These are phyloP conservation scores for Aspergillus conjunctus DNA, from an alignment of 495 filamentous ascomycete genomes.

Conservation along the genomic window DNA sequence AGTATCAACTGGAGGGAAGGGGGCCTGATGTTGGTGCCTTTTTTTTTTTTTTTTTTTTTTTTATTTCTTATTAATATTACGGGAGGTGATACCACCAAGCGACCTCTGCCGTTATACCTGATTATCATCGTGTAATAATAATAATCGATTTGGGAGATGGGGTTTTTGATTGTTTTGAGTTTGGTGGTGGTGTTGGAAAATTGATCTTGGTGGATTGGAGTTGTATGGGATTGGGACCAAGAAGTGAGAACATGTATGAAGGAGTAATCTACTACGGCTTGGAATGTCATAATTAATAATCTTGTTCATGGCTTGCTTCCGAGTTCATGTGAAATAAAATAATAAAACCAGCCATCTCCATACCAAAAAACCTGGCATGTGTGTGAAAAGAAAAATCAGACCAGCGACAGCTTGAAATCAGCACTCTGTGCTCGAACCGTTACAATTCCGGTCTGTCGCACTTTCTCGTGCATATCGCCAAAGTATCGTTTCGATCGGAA, in stretches of 20 bases:
- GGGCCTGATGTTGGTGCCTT: no score
- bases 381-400: not conserved
- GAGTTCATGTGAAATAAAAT: not conserved
- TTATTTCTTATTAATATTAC: no score
- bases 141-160: not conserved
- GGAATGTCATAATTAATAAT: no score
- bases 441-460: slow-evolving; percentile 23
- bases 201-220: not conserved
- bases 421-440: slow-evolving; percentile 14
- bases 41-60: no score
- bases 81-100: no score
- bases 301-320: no score
- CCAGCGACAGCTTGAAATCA: slow-evolving; percentile 13
- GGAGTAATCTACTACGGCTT: not conserved
- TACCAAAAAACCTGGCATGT: not conserved
- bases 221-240: not conserved
- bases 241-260: not conserved
- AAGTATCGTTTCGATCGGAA: slow-evolving; percentile 30
- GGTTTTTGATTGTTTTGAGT: not conserved
- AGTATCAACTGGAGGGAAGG: no score
- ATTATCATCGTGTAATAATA: not conserved
- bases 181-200: not conserved
- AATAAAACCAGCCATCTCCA: not conserved
- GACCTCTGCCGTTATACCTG: not conserved
- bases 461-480: slow-evolving; percentile 21